Evolutionary conservation across 2,329 filamentous ascomycete genomes (phyloP), one percentile per base, ranked within the genome.

Genomic region (Thermoascus crustaceus): DNA sequence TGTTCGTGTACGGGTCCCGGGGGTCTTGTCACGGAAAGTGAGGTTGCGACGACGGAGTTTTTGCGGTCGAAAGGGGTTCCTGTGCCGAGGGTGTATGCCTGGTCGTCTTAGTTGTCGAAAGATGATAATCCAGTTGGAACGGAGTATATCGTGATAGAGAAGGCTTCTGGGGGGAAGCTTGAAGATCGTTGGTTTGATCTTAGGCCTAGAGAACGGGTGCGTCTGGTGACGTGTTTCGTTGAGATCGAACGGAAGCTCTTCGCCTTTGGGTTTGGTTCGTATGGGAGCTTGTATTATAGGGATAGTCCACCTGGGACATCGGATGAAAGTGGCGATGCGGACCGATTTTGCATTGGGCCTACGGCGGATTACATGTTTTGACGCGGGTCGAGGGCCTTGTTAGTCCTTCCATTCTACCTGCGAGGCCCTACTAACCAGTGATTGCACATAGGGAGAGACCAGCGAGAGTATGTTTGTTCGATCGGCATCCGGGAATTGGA

Each of bases 1-100:
- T 63, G 57, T 41, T 48, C 42, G 0, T 43, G 44, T 1, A 55
- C 57, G 17, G 40, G 50, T 8, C 58, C 56, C 9, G 47, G 50
- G 37, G 41, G 38, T n/a, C 39, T 51, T 21, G 49, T 55, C 11
- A 46, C 56, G 5, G 58, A 57, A 22, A 64, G 60, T 45, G 57
- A 64, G 39, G 60, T 53, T 23, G 60, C 61, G 8, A 65, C 55
- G 5, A 52, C 64, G 19, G 25, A 37, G 7, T 48, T 50, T 29
- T 40, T 55, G 14, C 46, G 40, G 5, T 45, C 41, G 4, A 46
- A 48, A 30, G 44, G 41, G 2, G 37, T 50, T 3, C 45, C 44
- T 1, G 45, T 47, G 2, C 41, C 43, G n/a, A 17, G 45, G 27
- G 33, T 55, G 7, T 47, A 46, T 43, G 45, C 38, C 2, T 53